Percentiles rank a stretch among this genome's conserved stretches.
Evolutionary conservation across 768 basidiomycete genomes (phyloP).

Genomic region (Collybia sp.): DNA sequence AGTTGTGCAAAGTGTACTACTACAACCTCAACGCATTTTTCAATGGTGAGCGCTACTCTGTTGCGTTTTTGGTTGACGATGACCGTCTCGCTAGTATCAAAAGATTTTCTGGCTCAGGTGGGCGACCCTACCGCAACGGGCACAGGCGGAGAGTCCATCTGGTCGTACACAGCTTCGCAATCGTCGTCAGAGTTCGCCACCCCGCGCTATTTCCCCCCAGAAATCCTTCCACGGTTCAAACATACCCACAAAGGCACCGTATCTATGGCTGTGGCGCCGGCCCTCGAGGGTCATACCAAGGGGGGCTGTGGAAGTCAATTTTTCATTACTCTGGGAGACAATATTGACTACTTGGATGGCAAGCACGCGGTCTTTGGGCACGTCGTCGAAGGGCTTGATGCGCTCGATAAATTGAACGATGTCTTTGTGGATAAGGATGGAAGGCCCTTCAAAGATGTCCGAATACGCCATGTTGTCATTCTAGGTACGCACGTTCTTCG

Average conservation of each 20-base stretch:
- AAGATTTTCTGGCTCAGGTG: constrained; percentile 93
- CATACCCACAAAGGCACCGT: constrained; percentile 85
- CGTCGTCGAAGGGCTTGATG: constrained; percentile 92
- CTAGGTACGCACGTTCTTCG: constrained; percentile 51
- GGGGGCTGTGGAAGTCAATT: constrained; percentile 91
- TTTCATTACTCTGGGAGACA: constrained; percentile 89
- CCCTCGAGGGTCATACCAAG: constrained; percentile 47
- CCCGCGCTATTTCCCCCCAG: constrained; percentile 86
- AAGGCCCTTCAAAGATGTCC: constrained; percentile 87
- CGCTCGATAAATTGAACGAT: constrained; percentile 89
- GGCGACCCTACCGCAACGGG: constrained; percentile 98
- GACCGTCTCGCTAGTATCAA: constrained; percentile 65
- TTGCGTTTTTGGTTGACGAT: background rate
- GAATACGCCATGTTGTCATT: constrained; percentile 94
- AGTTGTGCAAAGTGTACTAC: constrained; percentile 95
- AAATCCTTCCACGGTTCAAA: constrained; percentile 76
- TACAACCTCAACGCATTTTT: constrained; percentile 98
- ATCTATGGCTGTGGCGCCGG: constrained; percentile 96
- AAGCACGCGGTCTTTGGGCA: constrained; percentile 92
- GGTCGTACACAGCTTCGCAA: constrained; percentile 65
- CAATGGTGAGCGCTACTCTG: constrained; percentile 63
- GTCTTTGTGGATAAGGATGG: constrained; percentile 86
- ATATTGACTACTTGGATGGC: constrained; percentile 93
- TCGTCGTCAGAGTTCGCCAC: constrained; percentile 27
- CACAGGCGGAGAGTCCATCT: constrained; percentile 87